Evolutionary conservation across 768 basidiomycete species (phyloP).

Genomic region (Suillus placidus): DNA sequence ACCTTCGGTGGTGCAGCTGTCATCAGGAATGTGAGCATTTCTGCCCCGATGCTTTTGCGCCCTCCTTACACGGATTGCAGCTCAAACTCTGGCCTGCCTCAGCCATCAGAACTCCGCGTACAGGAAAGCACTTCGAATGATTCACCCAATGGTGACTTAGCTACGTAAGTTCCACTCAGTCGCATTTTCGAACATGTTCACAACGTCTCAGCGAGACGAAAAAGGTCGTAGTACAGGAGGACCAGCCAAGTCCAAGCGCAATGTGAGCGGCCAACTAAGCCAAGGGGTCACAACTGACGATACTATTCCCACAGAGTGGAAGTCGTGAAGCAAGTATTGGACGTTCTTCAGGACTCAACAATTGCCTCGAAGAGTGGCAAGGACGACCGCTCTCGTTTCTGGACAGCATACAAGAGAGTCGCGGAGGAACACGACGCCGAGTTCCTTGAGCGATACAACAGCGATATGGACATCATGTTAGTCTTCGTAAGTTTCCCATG

Average conservation of each 20-base stretch:
- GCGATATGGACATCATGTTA: conserved; percentile 23
- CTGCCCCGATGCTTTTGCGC: background rate
- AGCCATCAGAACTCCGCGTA: background rate
- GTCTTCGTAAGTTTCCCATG: conserved; percentile 20
- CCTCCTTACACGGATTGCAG: background rate
- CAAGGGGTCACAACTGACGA: background rate
- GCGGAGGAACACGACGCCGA: conserved; percentile 21
- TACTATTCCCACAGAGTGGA: background rate
- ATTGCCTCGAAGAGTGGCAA: background rate
- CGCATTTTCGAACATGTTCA: background rate
- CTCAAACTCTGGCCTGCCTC: background rate
- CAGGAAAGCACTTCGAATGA: accelerated
- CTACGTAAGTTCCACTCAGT: background rate
- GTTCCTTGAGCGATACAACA: conserved; percentile 18
- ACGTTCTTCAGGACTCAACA: background rate
- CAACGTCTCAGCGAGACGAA: background rate
- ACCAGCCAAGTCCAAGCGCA: background rate
- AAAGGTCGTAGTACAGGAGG: background rate
- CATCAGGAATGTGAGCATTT: background rate
- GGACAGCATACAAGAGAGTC: conserved; percentile 14
- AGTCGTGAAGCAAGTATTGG: background rate
- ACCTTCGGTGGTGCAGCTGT: background rate
- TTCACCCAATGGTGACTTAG: background rate
- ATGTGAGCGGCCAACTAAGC: background rate
- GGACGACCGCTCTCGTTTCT: conserved; percentile 12